Evolutionary conservation across 176 grass and related monocot genomes (phyloP).

Genomic region (Lolium rigidum): DNA sequence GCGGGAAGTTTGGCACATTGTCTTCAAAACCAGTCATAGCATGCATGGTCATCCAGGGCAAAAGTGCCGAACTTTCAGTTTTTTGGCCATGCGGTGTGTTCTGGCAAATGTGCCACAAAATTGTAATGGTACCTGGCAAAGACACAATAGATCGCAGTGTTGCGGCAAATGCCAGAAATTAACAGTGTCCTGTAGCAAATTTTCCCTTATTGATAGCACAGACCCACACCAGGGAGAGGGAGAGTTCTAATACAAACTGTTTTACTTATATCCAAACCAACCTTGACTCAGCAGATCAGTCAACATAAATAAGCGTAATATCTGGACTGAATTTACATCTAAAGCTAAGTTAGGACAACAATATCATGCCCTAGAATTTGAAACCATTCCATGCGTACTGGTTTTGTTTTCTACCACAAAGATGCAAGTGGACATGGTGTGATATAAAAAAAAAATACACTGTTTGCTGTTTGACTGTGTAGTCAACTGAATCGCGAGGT

Average conservation of each 20-base stretch:
- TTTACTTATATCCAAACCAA: not conserved
- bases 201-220: not conserved
- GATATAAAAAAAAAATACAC: not conserved
- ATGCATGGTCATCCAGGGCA: no score
- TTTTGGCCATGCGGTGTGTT: no score
- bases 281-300: not conserved
- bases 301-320: conserved; percentile 2
- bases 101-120: no score
- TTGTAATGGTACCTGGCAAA: no score
- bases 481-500: not conserved
- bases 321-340: not conserved
- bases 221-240: not conserved
- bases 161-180: no score
- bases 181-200: no score
- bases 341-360: conserved; percentile 6
- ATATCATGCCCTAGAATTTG: conserved; percentile 1
- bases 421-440: not conserved
- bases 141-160: no score
- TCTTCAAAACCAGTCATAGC: no score
- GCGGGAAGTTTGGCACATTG: no score
- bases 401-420: conserved; percentile 25
- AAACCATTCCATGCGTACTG: not conserved
- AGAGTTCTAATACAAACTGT: not conserved
- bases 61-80: no score
- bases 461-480: not conserved